Conservation (phyloP, 768 basidiomycete species). For the Termitomyces sp. region DNA sequence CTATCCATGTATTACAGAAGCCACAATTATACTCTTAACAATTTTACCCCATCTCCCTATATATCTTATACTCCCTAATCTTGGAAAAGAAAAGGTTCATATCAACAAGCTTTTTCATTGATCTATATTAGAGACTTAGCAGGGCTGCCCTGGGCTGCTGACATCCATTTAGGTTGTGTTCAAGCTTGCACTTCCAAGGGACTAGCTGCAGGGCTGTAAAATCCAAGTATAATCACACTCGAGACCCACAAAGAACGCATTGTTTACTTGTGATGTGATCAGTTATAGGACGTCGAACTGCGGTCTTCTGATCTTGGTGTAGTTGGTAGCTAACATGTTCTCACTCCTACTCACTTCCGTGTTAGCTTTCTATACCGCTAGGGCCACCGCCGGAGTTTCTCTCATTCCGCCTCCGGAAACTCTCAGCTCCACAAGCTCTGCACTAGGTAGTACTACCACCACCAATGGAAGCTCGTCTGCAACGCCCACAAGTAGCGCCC, state of each 20-base stretch:
- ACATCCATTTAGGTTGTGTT: too few relatives aligned
- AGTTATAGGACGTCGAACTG: background rate
- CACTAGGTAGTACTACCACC: constrained; percentile 6
- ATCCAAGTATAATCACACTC: too few relatives aligned
- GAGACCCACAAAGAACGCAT: background rate
- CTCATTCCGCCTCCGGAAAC: constrained; percentile 14
- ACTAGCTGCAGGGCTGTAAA: too few relatives aligned
- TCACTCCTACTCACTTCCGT: background rate
- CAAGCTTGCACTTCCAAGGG: too few relatives aligned
- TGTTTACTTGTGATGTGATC: background rate
- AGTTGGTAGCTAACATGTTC: background rate
- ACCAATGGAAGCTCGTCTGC: constrained; percentile 13
- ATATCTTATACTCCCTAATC: too few relatives aligned
- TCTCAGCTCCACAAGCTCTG: constrained; percentile 3
- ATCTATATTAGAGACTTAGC: too few relatives aligned
- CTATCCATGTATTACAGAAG: background rate
- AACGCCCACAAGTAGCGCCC: constrained; percentile 26
- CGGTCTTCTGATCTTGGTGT: background rate
- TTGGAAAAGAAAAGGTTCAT: too few relatives aligned
- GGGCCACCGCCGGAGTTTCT: constrained; percentile 9
- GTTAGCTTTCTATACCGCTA: background rate
- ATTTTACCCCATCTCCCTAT: too few relatives aligned
- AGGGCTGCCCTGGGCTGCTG: too few relatives aligned
- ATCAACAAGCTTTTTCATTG: too few relatives aligned
- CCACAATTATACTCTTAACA: background rate